A percentile compares a stretch with the other conserved stretches of the same genome.
phyloP scores from a whole-genome alignment of 2,329 filamentous ascomycete genomes.

The Furcasterigmium sp. region DNA sequence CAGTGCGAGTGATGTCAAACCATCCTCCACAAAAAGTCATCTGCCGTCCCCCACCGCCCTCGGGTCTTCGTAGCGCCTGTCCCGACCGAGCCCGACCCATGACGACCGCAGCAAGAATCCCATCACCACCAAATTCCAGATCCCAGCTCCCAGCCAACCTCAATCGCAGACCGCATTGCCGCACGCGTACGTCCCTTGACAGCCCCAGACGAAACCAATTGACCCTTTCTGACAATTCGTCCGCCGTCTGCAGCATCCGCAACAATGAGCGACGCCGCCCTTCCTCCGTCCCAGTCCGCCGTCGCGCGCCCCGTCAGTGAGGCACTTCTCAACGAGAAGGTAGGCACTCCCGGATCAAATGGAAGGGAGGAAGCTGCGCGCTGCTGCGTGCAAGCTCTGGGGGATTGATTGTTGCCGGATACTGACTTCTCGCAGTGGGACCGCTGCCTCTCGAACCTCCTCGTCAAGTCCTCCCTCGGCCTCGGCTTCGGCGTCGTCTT shows the following conservation, averaged over 20 bases:
- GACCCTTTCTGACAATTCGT: background rate
- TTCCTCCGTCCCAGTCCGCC: constrained; percentile 55
- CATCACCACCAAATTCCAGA: constrained; percentile 8
- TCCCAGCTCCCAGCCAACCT: background rate
- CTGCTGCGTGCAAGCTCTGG: no score
- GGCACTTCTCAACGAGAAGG: constrained; percentile 98
- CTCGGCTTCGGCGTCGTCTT: constrained; percentile 98
- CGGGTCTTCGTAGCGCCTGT: constrained; percentile 24
- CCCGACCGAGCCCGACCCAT: constrained; percentile 26
- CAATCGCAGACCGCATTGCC: background rate
- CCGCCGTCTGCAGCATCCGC: constrained; percentile 9
- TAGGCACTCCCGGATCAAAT: constrained; percentile 45
- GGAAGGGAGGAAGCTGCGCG: no score
- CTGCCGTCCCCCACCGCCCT: constrained; percentile 35
- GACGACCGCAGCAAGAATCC: constrained; percentile 11
- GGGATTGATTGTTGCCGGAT: background rate
- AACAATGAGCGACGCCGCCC: constrained; percentile 49
- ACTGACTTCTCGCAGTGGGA: constrained; percentile 98
- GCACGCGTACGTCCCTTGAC: constrained; percentile 1
- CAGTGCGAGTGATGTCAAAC: no score
- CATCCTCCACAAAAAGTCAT: no score
- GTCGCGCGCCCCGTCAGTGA: constrained; percentile 89
- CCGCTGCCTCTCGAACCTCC: constrained; percentile 92
- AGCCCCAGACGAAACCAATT: background rate
- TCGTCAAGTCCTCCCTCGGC: constrained; percentile 94